These are phyloP conservation scores for Sonneratia caseolaris DNA, from an alignment of 345 rosid genomes.

Conservation along the genomic window DNA sequence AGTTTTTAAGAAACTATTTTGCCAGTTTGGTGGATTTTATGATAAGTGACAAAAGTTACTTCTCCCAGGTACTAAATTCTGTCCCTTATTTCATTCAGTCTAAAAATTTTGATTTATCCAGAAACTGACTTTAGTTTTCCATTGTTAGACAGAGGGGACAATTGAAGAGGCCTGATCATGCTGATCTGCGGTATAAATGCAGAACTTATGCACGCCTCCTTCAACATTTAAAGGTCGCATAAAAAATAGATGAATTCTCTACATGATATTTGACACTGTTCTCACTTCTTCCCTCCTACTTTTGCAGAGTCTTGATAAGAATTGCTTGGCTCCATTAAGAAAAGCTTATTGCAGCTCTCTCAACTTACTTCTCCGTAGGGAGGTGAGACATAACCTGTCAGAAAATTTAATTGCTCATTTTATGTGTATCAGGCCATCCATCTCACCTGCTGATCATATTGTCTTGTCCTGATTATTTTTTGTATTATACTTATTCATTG, in stretches of 20 bases:
- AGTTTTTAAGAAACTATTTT: constrained; percentile 91
- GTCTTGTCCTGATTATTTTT: background rate
- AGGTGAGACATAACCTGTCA: constrained; percentile 38
- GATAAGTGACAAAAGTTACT: constrained; percentile 96
- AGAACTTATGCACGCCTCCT: constrained; percentile 98
- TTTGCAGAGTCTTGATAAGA: constrained; percentile 82
- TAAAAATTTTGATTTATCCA: background rate
- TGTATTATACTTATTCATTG: background rate
- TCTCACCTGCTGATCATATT: background rate
- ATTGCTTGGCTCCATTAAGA: constrained; percentile 77
- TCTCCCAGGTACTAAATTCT: constrained; percentile 64
- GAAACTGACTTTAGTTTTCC: background rate
- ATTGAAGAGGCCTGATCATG: constrained; percentile 98
- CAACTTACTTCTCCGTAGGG: constrained; percentile 95
- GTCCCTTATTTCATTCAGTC: background rate
- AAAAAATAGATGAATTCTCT: constrained; percentile 6
- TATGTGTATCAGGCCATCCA: background rate
- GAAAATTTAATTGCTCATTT: too few relatives aligned
- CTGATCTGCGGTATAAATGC: constrained; percentile 96
- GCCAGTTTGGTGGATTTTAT: constrained; percentile 98
- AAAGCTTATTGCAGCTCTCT: constrained; percentile 97
- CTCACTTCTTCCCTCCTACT: constrained; percentile 10
- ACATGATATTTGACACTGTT: background rate
- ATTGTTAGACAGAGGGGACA: constrained; percentile 63
- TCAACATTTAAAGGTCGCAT: constrained; percentile 79